A percentile compares a stretch with the other conserved stretches of the same genome.
phyloP scores from a whole-genome alignment of 208 protist genomes.

The Crithidia brevicula region DNA sequence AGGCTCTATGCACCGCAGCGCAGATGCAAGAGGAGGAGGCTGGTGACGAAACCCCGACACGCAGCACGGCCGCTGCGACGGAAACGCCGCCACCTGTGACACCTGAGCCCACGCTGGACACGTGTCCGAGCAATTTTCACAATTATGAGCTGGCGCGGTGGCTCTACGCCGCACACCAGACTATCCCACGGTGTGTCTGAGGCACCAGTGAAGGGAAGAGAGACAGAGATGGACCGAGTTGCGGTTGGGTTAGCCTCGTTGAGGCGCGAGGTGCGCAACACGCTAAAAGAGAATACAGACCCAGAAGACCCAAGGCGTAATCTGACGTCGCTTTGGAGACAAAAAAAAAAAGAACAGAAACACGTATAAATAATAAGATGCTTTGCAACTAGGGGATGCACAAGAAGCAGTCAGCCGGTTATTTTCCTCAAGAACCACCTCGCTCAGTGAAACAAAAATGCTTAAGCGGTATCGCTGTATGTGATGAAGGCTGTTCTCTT shows the following conservation, averaged over 20 bases:
- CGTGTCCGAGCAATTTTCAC: slow-evolving; percentile 31
- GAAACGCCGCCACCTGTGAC: neutral
- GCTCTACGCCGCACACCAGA: slow-evolving; percentile 27
- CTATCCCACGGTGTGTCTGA: slow-evolving; percentile 21
- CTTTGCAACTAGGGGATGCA: no score
- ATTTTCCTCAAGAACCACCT: no score
- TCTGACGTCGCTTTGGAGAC: no score
- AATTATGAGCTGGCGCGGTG: slow-evolving; percentile 36
- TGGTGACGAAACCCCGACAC: neutral
- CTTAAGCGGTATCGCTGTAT: no score
- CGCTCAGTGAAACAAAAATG: no score
- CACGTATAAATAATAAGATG: no score
- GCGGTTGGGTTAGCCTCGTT: neutral
- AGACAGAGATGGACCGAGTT: neutral
- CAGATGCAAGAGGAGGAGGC: neutral
- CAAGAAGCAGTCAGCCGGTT: no score
- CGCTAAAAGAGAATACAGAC: no score
- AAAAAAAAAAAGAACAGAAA: no score
- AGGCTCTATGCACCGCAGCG: neutral
- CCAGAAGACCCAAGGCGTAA: no score
- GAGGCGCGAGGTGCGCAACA: no score
- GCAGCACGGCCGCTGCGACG: neutral
- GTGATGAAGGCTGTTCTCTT: no score
- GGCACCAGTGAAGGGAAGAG: neutral
- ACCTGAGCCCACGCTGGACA: slow-evolving; percentile 17